Percentiles rank a stretch among this genome's conserved stretches.
Evolutionary conservation across 2,329 filamentous ascomycete species (phyloP).

Genomic region (Chrysosphaeria jannelii): DNA sequence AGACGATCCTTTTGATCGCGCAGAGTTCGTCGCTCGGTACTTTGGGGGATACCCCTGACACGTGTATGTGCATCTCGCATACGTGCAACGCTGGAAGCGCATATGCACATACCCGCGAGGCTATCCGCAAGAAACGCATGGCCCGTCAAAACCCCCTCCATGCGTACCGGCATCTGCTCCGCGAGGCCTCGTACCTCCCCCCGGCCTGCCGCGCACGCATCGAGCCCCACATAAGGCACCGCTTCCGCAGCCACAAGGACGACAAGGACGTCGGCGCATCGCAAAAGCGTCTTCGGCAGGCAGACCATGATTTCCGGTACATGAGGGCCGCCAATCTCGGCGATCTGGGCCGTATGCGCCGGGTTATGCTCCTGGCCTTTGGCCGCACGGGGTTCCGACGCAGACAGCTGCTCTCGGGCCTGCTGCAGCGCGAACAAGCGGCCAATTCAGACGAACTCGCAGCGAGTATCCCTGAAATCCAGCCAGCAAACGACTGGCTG

Average conservation of each 20-base stretch:
- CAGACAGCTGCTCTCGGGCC: slow-evolving; percentile 14
- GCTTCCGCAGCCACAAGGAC: slow-evolving; percentile 14
- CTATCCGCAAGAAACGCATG: no score
- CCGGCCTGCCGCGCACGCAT: slow-evolving; percentile 16
- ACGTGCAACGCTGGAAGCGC: no score
- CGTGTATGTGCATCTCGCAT: no score
- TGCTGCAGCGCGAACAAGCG: slow-evolving; percentile 10
- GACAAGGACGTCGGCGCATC: slow-evolving; percentile 6
- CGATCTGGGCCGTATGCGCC: slow-evolving; percentile 14
- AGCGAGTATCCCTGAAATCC: slow-evolving; percentile 1
- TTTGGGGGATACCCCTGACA: no score
- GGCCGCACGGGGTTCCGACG: slow-evolving; percentile 21
- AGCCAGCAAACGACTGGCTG: slow-evolving; percentile 11
- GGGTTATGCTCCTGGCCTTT: slow-evolving; percentile 18
- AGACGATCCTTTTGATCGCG: no score
- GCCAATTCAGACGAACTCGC: slow-evolving; percentile 13
- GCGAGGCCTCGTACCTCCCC: slow-evolving; percentile 28
- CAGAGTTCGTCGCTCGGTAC: no score
- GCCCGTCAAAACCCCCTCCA: slow-evolving; percentile 11
- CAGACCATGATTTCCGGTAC: slow-evolving; percentile 13
- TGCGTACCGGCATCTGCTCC: slow-evolving; percentile 27
- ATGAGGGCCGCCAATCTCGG: slow-evolving; percentile 24
- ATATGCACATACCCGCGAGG: no score
- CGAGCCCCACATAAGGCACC: slow-evolving; percentile 12
- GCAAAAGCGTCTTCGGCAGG: slow-evolving; percentile 11